Evolutionary conservation across 2,329 filamentous ascomycete genomes (phyloP).

Genomic region (Plenodomus tracheiphilus): DNA sequence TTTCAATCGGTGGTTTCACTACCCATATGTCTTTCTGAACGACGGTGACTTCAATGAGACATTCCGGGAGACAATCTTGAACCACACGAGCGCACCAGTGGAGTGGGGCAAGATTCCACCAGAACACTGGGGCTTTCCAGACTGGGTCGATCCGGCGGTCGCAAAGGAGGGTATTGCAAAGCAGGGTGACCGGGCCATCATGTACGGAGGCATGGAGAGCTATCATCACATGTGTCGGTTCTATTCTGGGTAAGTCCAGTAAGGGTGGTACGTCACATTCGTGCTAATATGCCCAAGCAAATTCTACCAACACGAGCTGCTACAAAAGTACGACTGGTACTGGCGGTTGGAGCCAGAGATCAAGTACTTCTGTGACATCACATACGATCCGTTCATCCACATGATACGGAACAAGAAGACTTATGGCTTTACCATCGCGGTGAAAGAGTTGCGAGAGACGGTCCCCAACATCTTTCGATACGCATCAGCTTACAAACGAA

Average conservation of each 20-base stretch:
- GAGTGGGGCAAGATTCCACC: slow-evolving; percentile 94
- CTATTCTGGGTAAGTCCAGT: slow-evolving; percentile 79
- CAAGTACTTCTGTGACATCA: slow-evolving; percentile 99
- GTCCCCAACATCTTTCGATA: slow-evolving; percentile 99
- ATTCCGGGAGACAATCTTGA: slow-evolving; percentile 84
- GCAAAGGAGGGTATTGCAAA: slow-evolving; percentile 95
- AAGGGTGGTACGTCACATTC: background rate
- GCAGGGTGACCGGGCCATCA: slow-evolving; percentile 95
- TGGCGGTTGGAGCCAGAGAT: slow-evolving; percentile 99
- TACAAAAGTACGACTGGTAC: slow-evolving; percentile 99
- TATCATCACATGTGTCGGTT: slow-evolving; percentile 99
- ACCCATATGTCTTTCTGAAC: slow-evolving; percentile 97
- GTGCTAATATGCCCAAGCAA: slow-evolving; percentile 58
- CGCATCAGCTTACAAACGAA: slow-evolving; percentile 94
- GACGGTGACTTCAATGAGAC: slow-evolving; percentile 95
- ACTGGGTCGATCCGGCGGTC: slow-evolving; percentile 93
- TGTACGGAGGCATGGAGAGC: slow-evolving; percentile 98
- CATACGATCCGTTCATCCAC: slow-evolving; percentile 94
- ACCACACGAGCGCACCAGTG: slow-evolving; percentile 84
- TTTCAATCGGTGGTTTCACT: slow-evolving; percentile 99
- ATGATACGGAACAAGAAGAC: slow-evolving; percentile 97
- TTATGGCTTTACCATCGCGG: slow-evolving; percentile 97
- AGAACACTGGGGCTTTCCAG: slow-evolving; percentile 93
- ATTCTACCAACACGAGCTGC: slow-evolving; percentile 95
- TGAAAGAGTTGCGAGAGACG: slow-evolving; percentile 96